A percentile compares a stretch with the other conserved stretches of the same genome.
phyloP scores from a whole-genome alignment of 2,329 filamentous ascomycete species.

The Aspergillus sp. region DNA sequence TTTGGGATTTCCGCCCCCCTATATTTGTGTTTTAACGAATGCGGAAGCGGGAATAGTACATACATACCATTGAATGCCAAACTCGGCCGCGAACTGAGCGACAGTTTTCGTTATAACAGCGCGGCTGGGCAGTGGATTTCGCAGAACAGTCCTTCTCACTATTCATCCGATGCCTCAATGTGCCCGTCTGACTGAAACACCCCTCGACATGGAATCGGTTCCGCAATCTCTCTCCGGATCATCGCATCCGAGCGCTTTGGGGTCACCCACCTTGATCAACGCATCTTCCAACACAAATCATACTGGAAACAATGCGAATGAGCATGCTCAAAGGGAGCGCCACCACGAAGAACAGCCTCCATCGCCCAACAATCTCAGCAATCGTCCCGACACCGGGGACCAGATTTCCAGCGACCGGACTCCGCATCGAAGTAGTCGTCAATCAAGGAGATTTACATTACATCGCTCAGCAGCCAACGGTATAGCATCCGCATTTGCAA shows the following conservation, averaged over 20 bases:
- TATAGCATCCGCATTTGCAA: slow-evolving; percentile 1
- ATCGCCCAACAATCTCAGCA: neutral
- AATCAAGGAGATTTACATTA: slow-evolving; percentile 2
- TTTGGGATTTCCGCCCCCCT: neutral
- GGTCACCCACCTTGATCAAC: slow-evolving; percentile 1
- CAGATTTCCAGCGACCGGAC: slow-evolving; percentile 7
- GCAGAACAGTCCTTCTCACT: neutral
- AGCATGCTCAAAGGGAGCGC: neutral
- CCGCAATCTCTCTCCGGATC: slow-evolving; percentile 11
- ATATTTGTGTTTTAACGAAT: neutral
- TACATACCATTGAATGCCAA: neutral
- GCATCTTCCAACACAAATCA: slow-evolving; percentile 1
- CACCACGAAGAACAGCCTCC: neutral
- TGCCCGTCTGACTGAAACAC: slow-evolving; percentile 7
- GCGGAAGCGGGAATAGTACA: slow-evolving; percentile 1
- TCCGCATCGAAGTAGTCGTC: slow-evolving; percentile 5
- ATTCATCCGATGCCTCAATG: slow-evolving; percentile 9
- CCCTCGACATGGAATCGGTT: slow-evolving; percentile 16
- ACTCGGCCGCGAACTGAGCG: neutral
- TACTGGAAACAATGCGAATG: neutral
- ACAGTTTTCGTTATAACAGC: neutral
- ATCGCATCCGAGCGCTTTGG: slow-evolving; percentile 9
- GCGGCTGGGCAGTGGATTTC: neutral
- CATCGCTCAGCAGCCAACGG: neutral
- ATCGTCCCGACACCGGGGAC: slow-evolving; percentile 1